A percentile compares a stretch with the other conserved stretches of the same genome.
These are phyloP conservation scores for Colletotrichum sp. DNA, from an alignment of 2,329 filamentous ascomycete species.

Conservation along the genomic window DNA sequence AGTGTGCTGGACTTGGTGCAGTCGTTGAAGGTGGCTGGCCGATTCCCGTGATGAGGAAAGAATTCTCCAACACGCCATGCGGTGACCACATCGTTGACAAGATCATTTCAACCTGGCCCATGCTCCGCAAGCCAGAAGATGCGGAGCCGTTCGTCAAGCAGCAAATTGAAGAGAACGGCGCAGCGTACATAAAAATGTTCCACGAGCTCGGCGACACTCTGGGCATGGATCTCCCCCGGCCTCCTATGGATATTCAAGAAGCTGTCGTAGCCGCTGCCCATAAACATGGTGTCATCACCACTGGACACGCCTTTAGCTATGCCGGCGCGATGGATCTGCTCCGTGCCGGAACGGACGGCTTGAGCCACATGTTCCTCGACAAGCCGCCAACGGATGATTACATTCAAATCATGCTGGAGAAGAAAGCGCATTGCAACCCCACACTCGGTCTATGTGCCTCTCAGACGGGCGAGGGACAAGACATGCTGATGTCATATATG, in stretches of 20 bases:
- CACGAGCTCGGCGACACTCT: conserved; percentile 50
- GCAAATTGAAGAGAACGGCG: conserved; percentile 33
- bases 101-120: conserved; percentile 48
- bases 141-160: conserved; percentile 46
- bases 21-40: conserved; percentile 60
- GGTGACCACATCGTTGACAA: not conserved
- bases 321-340: conserved; percentile 31
- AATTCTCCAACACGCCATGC: not conserved
- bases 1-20: conserved; percentile 51
- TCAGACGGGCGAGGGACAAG: conserved; percentile 26
- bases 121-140: conserved; percentile 37
- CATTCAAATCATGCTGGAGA: conserved; percentile 26
- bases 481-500: conserved; percentile 22
- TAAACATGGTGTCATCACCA: conserved; percentile 25
- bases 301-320: conserved; percentile 30
- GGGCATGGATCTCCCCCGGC: conserved; percentile 39
- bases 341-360: conserved; percentile 29
- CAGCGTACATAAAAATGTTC: conserved; percentile 57
- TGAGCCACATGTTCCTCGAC: conserved; percentile 35
- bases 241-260: conserved; percentile 47
- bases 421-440: conserved; percentile 26
- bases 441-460: conserved; percentile 26
- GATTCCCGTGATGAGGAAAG: conserved; percentile 23
- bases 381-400: conserved; percentile 26
- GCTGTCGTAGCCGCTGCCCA: conserved; percentile 44